phyloP scores from a whole-genome alignment of 805 yeast genomes.

The Suhomyces faveliae region DNA sequence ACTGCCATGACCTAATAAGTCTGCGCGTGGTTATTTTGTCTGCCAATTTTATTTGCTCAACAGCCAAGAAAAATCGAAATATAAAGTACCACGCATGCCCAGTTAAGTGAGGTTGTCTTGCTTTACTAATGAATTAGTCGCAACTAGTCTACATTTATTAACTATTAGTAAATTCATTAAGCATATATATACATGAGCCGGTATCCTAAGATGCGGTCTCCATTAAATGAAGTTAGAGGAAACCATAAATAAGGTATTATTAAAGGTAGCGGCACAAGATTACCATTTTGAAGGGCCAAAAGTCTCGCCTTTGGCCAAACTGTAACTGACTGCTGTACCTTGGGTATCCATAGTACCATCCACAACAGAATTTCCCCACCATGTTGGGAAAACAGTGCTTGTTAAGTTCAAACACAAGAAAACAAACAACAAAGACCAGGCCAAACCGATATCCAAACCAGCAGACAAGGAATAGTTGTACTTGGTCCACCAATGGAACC shows the following conservation, averaged over 20 bases:
- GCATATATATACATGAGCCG: too few species aligned
- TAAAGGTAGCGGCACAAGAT: constrained; percentile 10
- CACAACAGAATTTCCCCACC: constrained; percentile 69
- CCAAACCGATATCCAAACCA: constrained; percentile 45
- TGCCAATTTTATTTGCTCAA: too few species aligned
- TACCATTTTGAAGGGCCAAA: constrained; percentile 53
- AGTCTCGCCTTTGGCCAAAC: constrained; percentile 38
- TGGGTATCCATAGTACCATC: constrained; percentile 39
- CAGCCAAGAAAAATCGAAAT: too few species aligned
- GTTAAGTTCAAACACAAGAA: constrained; percentile 22
- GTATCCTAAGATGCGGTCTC: not conserved
- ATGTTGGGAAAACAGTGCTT: constrained; percentile 29
- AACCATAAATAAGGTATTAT: too few species aligned
- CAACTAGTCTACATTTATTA: too few species aligned
- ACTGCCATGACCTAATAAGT: too few species aligned
- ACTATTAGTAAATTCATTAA: too few species aligned
- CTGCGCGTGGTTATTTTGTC: too few species aligned
- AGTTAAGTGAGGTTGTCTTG: too few species aligned
- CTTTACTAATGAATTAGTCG: too few species aligned
- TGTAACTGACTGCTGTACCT: constrained; percentile 28
- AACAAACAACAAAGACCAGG: constrained; percentile 25
- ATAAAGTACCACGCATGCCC: too few species aligned
- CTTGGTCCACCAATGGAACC: constrained; percentile 46
- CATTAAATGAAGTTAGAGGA: too few species aligned
- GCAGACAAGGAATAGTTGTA: constrained; percentile 46